These are phyloP conservation scores for Zasmidium angulare DNA, from an alignment of 2,329 filamentous ascomycete genomes.

Conservation along the genomic window DNA sequence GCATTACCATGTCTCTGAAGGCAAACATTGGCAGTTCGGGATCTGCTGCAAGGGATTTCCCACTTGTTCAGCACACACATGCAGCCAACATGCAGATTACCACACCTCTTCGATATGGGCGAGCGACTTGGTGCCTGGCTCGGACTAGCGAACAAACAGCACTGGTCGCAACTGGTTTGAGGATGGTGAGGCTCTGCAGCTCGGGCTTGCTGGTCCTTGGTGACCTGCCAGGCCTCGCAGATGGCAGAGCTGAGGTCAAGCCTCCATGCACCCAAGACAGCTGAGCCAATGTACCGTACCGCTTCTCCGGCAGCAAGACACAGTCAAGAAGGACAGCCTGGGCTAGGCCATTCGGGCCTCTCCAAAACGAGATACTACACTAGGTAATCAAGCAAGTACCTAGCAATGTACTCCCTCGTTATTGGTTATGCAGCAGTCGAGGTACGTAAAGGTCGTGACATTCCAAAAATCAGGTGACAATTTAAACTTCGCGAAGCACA, in stretches of 20 bases:
- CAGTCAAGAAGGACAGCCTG: no score
- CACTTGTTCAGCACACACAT: no score
- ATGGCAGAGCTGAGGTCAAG: neutral
- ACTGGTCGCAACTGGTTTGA: neutral
- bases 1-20: no score
- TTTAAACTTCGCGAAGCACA: neutral
- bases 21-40: no score
- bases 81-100: neutral
- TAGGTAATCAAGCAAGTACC: neutral
- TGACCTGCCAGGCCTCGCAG: neutral
- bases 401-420: no score
- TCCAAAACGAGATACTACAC: neutral
- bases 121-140: neutral
- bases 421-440: no score
- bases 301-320: no score
- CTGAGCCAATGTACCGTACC: neutral
- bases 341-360: no score
- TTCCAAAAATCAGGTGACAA: neutral
- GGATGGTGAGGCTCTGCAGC: neutral
- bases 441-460: neutral
- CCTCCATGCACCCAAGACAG: neutral
- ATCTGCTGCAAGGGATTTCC: no score
- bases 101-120: neutral
- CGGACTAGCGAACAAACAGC: neutral
- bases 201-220: neutral